Base-by-base conservation (phyloP, 192 early-diverging fungal genomes). In the Anaeromyces robustus region DNA sequence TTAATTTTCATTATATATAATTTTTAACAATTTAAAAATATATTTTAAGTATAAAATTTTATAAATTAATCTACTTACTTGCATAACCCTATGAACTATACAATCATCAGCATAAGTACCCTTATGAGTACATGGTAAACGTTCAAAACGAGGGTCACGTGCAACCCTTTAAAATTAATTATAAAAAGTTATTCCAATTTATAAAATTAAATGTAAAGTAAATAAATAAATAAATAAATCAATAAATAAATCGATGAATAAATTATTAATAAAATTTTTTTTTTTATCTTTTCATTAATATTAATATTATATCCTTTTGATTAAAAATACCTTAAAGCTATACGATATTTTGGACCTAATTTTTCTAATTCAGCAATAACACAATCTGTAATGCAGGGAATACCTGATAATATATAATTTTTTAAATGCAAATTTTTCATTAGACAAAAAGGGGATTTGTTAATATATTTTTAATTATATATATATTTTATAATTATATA, bases 91-190 rank as follows among this genome's bases (percentile, higher is more conserved):
- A 79, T 97, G 90, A 4, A 98, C 96, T 80, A 99, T 88, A 83
- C 98, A 99, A 89, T 99, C 98, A 89, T 99, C 98, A 17, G 98
- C 98, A 90, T 99, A 99, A 2, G 96, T 97, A 41, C 98, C 97
- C 81, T 95, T 97, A 85, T 99, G 98, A 78, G 95, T 92, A 86
- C 98, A 98, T 26, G 96, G 94, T 79, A 99, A 85, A 18, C 97
- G 87, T 81, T 98, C 96, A 83, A 99, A 99, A 77, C 98, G 88
- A n/a, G 97, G 97, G 84, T 99, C 98, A 19, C 98, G 89, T 2
- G 98, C 98, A 30, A 96, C 90, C 29, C 94, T 92, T 79, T 30
- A 29, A n/a, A n/a, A n/a, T n/a, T n/a, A n/a, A n/a, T n/a, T n/a
- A n/a, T n/a, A n/a, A n/a, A n/a, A n/a, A n/a, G n/a, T n/a, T n/a